Base-by-base conservation (phyloP, 768 basidiomycete genomes). In the Gloeophyllum trabeum region DNA sequence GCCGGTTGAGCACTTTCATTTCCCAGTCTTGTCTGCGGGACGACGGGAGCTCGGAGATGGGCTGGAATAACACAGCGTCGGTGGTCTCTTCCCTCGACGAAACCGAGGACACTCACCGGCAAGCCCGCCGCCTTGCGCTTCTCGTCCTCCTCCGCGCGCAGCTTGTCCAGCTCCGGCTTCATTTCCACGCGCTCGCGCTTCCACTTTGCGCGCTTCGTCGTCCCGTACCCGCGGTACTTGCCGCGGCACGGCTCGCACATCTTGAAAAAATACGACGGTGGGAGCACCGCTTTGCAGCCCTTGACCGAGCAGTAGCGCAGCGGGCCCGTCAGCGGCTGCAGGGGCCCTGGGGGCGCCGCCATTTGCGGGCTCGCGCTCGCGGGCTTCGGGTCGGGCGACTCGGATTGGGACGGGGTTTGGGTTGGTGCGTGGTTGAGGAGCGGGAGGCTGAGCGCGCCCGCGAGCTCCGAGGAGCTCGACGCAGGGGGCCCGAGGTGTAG, bases 181-280 rank as follows among this genome's bases (percentile, higher is more conserved):
- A 62, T 65, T 12, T 60, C 59, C 43, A 61, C 60, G 24, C 71
- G 64, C 46, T 70, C 69, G 12, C 60, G 58, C 50, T 67, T 71
- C 70, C 69, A 70, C 48, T 75, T 77, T 2, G 63, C 62, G 14
- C 75, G 69, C 52, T 75, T 77, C 1, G 72, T 75, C 39, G 56
- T 70, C 0, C 74, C 73, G 43, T 77, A 76, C 24, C 51, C 59
- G 39, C 70, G 65, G 53, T 75, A 75, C 6, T 71, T 61, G 24
- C 60, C 55, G 19, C 75, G 62, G 50, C 75, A 76, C 0, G 63
- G 35, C 14, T 48, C 40, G 40, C 49, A 53, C 48, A 51, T 56
- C 46, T 51, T 54, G 43, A 51, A 51, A 44, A 50, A 46, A 7
- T 49, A 60, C 47, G 46, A 51, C 51, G 70, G 63, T 19, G 65